phyloP scores from a whole-genome alignment of 495 filamentous ascomycete species.

The Aspergillus hancockii region DNA sequence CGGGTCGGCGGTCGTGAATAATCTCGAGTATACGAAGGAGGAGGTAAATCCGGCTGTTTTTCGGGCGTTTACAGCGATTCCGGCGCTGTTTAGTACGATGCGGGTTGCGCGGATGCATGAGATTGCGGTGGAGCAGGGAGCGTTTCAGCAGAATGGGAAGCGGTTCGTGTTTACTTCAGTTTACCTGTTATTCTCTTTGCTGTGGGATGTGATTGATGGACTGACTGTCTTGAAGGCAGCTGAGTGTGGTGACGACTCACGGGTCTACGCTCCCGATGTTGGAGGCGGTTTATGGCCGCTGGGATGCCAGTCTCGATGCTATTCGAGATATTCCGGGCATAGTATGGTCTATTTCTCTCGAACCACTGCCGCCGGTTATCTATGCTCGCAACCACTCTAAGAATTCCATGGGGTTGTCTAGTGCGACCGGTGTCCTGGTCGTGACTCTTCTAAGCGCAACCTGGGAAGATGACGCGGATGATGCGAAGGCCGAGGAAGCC shows the following conservation, averaged over 20 bases:
- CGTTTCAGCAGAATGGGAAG: slow-evolving; percentile 12
- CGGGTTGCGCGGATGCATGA: slow-evolving; percentile 35
- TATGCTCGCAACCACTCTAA: slow-evolving; percentile 10
- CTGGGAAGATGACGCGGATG: slow-evolving; percentile 23
- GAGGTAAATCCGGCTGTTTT: slow-evolving; percentile 30
- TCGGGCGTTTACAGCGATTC: slow-evolving; percentile 27
- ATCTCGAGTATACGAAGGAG: slow-evolving; percentile 28
- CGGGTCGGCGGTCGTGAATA: slow-evolving; percentile 15
- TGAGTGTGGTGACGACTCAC: slow-evolving; percentile 19
- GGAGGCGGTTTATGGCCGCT: slow-evolving; percentile 17
- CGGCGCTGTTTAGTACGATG: slow-evolving; percentile 29
- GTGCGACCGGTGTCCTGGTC: slow-evolving; percentile 14
- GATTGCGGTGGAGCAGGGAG: slow-evolving; percentile 30
- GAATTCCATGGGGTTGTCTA: slow-evolving; percentile 23
- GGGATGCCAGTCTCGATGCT: slow-evolving; percentile 15
- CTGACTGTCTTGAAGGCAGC: not conserved
- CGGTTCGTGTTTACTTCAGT: slow-evolving; percentile 4
- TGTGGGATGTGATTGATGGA: not conserved
- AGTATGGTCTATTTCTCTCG: slow-evolving; percentile 24
- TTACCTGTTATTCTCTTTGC: not conserved
- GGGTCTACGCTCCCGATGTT: slow-evolving; percentile 12
- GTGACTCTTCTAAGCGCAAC: slow-evolving; percentile 18
- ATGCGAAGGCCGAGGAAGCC: slow-evolving; percentile 15
- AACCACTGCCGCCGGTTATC: slow-evolving; percentile 26
- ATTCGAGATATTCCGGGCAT: slow-evolving; percentile 20